These are phyloP conservation scores for Poa annua DNA, from an alignment of 176 grass and related monocot species.

Conservation along the genomic window DNA sequence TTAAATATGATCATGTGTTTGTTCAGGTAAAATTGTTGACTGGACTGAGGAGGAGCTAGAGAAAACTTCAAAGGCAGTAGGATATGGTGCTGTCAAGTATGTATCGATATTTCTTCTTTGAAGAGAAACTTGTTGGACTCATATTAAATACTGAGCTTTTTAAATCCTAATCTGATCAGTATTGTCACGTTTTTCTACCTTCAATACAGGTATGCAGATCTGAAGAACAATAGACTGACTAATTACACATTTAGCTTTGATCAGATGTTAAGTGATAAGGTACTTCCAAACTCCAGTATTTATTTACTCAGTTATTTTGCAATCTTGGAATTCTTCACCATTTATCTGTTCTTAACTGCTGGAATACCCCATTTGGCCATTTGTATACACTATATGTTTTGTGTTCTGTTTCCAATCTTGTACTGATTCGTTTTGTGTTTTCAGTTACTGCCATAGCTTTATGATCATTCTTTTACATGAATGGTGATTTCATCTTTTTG, in stretches of 20 bases:
- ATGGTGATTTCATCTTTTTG: neutral
- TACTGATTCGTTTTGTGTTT: constrained; percentile 1
- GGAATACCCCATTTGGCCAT: neutral
- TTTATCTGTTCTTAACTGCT: neutral
- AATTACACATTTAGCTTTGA: constrained; percentile 75
- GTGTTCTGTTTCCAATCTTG: constrained; percentile 9
- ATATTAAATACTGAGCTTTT: constrained; percentile 17
- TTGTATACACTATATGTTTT: constrained; percentile 27
- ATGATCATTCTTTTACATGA: constrained; percentile 6
- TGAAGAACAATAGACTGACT: constrained; percentile 78
- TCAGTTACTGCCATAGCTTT: constrained; percentile 5
- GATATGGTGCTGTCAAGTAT: constrained; percentile 79
- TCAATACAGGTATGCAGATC: constrained; percentile 70
- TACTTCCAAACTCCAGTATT: constrained; percentile 29
- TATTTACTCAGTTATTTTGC: constrained; percentile 9
- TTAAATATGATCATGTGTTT: constrained; percentile 45
- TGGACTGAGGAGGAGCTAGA: constrained; percentile 75
- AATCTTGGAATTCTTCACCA: neutral
- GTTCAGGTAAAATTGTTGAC: constrained; percentile 52
- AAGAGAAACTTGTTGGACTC: constrained; percentile 19
- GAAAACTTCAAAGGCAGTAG: constrained; percentile 66
- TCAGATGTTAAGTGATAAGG: constrained; percentile 82
- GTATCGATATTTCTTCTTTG: constrained; percentile 1
- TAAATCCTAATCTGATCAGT: neutral
- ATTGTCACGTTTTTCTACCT: constrained; percentile 21